A percentile compares a stretch with the other conserved stretches of the same genome.
These are phyloP conservation scores for Coleophoma eucalyptorum DNA, from an alignment of 2,329 filamentous ascomycete genomes.

Conservation along the genomic window DNA sequence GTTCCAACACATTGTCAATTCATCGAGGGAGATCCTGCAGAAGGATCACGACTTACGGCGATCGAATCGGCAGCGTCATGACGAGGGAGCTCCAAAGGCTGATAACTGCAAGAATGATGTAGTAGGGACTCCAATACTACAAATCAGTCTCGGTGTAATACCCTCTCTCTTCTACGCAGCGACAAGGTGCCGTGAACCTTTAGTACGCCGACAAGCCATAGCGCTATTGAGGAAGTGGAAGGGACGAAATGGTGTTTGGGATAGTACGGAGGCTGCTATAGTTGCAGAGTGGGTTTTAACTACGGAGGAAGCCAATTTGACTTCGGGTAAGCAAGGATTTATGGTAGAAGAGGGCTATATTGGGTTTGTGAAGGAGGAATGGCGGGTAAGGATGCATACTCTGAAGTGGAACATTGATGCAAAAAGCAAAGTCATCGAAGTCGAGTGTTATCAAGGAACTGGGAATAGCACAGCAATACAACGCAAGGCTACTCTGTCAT, in stretches of 20 bases:
- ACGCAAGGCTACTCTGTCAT: too few relatives aligned
- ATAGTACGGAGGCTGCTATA: conserved; percentile 14
- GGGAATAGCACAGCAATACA: too few relatives aligned
- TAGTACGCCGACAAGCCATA: conserved; percentile 11
- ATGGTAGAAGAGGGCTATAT: neutral
- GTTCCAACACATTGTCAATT: conserved; percentile 9
- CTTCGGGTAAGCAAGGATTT: conserved; percentile 5
- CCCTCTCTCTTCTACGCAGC: conserved; percentile 13
- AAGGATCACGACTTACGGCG: conserved; percentile 10
- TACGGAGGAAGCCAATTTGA: conserved; percentile 6
- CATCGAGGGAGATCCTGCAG: conserved; percentile 6
- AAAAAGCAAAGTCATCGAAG: too few relatives aligned
- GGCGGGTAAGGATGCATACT: conserved; percentile 12
- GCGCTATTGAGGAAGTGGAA: conserved; percentile 11
- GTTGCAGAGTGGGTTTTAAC: conserved; percentile 14
- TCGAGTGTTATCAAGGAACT: too few relatives aligned
- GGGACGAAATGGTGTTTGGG: conserved; percentile 12
- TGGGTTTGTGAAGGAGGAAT: conserved; percentile 4
- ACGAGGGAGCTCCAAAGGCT: too few relatives aligned
- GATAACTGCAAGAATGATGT: neutral
- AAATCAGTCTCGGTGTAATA: conserved; percentile 11
- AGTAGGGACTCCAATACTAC: conserved; percentile 7
- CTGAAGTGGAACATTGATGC: conserved; percentile 7
- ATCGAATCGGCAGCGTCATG: neutral
- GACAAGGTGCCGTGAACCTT: conserved; percentile 12